Base-by-base conservation (phyloP, 148 eudicot genomes). In the Nyssa sinensis region DNA sequence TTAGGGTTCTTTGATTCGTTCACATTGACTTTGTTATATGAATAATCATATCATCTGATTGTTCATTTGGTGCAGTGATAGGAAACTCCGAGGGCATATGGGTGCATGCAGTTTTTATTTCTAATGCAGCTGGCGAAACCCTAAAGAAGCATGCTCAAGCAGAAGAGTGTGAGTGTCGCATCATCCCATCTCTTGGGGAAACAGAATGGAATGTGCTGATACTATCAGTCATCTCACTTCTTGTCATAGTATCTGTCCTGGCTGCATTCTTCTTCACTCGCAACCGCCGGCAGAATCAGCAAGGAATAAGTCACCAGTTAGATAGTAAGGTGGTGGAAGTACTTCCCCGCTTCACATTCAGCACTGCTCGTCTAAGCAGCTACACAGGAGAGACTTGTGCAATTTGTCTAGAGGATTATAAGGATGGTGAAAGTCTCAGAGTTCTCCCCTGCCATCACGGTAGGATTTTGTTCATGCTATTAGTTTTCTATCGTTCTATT, bases 361-460 rank as follows among this genome's bases (percentile, higher is more conserved):
- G 61, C 39, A n/a, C 69, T 27, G 60, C 33, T 30, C 65, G 62
- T 13, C 33, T 49, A 28, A 62, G 53, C 30, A 30, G 68, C 34
- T 53, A 62, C 69, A 62, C 47, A 3, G 69, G 60, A 47, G 68
- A 63, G 41, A 63, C 69, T 41, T 73, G 76, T 49, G 69, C 76
- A 17, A 73, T 73, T 19, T 73, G 76, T 49, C 76, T 73, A 30
- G 69, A 73, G 61, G 68, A 49, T 30, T 73, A 62, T 23, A 73
- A 62, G 62, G 47, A 73, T 17, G 76, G 69, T 60, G 76, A 73
- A 29, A 62, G 17, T 51, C 60, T 73, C 7, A 62, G 39, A 63
- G 21, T 73, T 41, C 76, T 73, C 27, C 76, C 76, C 27, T 73
- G 76, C 41, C 76, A 63, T 41, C 76, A 73, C 24, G 66, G 76